Conservation (phyloP, 768 basidiomycete genomes). For the Pisolithus marmoratus region DNA sequence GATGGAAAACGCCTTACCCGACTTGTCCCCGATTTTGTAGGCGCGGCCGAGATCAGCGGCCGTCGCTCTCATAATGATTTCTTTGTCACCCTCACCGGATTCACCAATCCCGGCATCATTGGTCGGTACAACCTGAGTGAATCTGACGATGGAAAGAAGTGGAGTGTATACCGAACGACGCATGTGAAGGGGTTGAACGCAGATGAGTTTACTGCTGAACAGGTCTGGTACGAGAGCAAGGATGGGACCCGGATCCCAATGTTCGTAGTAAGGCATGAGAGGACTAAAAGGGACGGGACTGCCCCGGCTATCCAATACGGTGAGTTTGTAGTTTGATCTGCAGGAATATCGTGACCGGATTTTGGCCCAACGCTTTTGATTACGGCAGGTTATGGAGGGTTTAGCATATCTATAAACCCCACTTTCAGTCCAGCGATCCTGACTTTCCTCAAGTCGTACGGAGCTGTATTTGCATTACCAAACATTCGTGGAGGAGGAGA, state of each 20-base stretch:
- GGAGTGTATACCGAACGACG: slow-evolving; percentile 55
- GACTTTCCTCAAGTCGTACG: slow-evolving; percentile 68
- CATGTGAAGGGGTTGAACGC: slow-evolving; percentile 54
- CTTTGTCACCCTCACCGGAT: slow-evolving; percentile 60
- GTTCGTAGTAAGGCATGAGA: slow-evolving; percentile 77
- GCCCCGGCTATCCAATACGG: slow-evolving; percentile 78
- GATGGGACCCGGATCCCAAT: slow-evolving; percentile 81
- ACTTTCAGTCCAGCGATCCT: slow-evolving; percentile 67
- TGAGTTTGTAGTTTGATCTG: slow-evolving; percentile 19
- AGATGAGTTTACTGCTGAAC: slow-evolving; percentile 64
- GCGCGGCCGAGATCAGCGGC: slow-evolving; percentile 48
- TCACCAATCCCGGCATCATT: slow-evolving; percentile 66
- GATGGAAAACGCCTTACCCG: slow-evolving; percentile 48
- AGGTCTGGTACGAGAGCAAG: slow-evolving; percentile 77
- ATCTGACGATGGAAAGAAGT: slow-evolving; percentile 35
- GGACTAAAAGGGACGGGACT: slow-evolving; percentile 63
- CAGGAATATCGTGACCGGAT: neutral
- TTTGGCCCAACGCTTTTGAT: neutral
- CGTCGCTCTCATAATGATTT: slow-evolving; percentile 52
- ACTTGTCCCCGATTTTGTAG: slow-evolving; percentile 63
- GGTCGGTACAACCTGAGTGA: slow-evolving; percentile 54
- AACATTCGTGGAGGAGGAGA: slow-evolving; percentile 68
- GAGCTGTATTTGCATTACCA: slow-evolving; percentile 55
- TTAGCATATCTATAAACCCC: slow-evolving; percentile 64
- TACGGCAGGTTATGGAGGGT: slow-evolving; percentile 71